Conservation (phyloP, 768 basidiomycete species). For the Xanthoconium purpureum region DNA sequence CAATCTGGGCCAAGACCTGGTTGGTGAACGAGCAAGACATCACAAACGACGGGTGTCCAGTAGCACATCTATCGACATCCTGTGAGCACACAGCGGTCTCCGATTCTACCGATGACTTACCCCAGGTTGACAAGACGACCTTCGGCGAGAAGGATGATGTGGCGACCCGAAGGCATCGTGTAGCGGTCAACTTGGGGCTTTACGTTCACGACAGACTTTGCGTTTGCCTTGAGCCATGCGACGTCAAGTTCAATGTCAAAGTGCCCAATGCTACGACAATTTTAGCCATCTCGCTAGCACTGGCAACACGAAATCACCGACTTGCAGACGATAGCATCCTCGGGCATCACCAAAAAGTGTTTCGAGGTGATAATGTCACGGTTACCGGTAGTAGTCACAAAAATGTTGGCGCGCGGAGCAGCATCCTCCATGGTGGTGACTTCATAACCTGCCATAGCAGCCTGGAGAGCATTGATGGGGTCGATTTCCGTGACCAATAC, state of each 20-base stretch:
- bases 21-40: slow-evolving; percentile 99
- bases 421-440: slow-evolving; percentile 99
- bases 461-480: slow-evolving; percentile 99
- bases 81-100: slow-evolving; percentile 4
- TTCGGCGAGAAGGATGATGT: slow-evolving; percentile 96
- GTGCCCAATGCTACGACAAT: slow-evolving; percentile 65
- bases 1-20: slow-evolving; percentile 97
- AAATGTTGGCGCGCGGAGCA: slow-evolving; percentile 83
- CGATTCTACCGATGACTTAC: slow-evolving; percentile 36
- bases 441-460: slow-evolving; percentile 99
- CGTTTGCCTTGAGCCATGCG: slow-evolving; percentile 95
- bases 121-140: slow-evolving; percentile 99
- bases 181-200: slow-evolving; percentile 99
- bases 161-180: slow-evolving; percentile 89
- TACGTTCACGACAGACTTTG: slow-evolving; percentile 78
- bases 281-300: slow-evolving; percentile 8
- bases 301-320: slow-evolving; percentile 38
- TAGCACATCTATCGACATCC: slow-evolving; percentile 66
- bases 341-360: slow-evolving; percentile 93
- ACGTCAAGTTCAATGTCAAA: slow-evolving; percentile 94
- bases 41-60: slow-evolving; percentile 98
- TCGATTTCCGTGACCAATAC: slow-evolving; percentile 98
- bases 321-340: slow-evolving; percentile 99
- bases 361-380: slow-evolving; percentile 91
- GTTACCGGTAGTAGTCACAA: slow-evolving; percentile 98